Conservation (phyloP, 108 stramenopile species). For the Fistulifera solaris region DNA sequence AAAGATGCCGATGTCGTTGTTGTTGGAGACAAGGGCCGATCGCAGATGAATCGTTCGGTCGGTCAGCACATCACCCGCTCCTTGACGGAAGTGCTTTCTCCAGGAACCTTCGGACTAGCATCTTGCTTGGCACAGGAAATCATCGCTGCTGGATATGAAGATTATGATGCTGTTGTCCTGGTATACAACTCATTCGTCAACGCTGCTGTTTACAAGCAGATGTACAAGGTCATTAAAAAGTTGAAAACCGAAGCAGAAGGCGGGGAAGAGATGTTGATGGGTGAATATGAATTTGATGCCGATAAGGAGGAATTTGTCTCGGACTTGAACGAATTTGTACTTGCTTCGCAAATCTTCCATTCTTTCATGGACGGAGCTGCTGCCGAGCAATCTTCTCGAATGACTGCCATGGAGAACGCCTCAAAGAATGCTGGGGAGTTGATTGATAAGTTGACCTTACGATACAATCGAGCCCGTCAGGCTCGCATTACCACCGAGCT, state of each 20-base stretch:
- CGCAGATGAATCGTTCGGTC: slow-evolving; percentile 72
- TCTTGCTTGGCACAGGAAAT: slow-evolving; percentile 75
- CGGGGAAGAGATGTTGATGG: slow-evolving; percentile 43
- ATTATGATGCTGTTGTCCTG: slow-evolving; percentile 78
- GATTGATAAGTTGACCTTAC: slow-evolving; percentile 94
- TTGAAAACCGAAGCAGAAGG: slow-evolving; percentile 59
- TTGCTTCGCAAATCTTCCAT: slow-evolving; percentile 91
- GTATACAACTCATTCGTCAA: slow-evolving; percentile 83
- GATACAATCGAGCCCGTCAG: slow-evolving; percentile 99
- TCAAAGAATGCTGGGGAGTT: slow-evolving; percentile 98
- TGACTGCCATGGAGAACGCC: slow-evolving; percentile 99
- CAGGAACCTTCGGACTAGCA: slow-evolving; percentile 75
- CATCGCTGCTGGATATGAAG: slow-evolving; percentile 58
- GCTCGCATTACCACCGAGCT: slow-evolving; percentile 99
- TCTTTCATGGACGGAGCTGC: slow-evolving; percentile 95
- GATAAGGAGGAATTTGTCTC: slow-evolving; percentile 89
- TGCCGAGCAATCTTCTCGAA: slow-evolving; percentile 96
- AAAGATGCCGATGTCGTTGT: slow-evolving; percentile 84
- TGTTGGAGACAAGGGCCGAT: slow-evolving; percentile 97
- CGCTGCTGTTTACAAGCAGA: slow-evolving; percentile 75
- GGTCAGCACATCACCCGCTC: slow-evolving; percentile 53
- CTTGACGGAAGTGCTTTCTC: slow-evolving; percentile 67
- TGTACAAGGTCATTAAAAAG: slow-evolving; percentile 78
- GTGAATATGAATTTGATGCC: slow-evolving; percentile 94
- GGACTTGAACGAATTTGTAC: slow-evolving; percentile 91